These are phyloP conservation scores for Suhomyces guaymorum DNA, from an alignment of 1,139 yeast species.

Conservation along the genomic window DNA sequence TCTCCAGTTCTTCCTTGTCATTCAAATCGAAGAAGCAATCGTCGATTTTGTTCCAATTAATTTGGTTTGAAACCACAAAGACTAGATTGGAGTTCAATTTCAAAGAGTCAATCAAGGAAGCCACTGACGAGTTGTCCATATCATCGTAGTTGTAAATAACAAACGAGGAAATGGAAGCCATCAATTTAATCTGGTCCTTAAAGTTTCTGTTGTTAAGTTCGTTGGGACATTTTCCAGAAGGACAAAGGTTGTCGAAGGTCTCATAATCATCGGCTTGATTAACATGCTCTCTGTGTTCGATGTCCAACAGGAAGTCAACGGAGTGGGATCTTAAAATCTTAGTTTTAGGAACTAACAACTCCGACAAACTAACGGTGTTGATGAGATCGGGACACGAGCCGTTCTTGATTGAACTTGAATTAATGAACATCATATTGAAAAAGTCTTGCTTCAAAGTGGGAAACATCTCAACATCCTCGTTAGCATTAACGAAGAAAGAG, in stretches of 20 bases:
- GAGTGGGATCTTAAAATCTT: constrained; percentile 2
- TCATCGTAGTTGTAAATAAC: constrained; percentile 33
- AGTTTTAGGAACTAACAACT: constrained; percentile 18
- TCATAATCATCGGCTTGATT: constrained; percentile 15
- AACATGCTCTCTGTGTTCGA: constrained; percentile 7
- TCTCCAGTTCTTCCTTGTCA: constrained; percentile 4
- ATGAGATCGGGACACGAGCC: constrained; percentile 15
- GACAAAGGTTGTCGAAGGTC: constrained; percentile 15
- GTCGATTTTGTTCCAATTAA: constrained; percentile 12
- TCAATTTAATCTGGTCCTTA: constrained; percentile 31
- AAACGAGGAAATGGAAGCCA: constrained; percentile 37
- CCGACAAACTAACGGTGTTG: constrained; percentile 27
- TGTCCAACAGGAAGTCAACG: constrained; percentile 5
- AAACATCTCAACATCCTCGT: background rate
- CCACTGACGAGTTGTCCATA: constrained; percentile 17
- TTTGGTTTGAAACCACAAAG: constrained; percentile 13
- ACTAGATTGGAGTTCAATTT: constrained; percentile 11
- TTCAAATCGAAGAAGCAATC: constrained; percentile 6
- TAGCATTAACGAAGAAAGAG: constrained; percentile 21
- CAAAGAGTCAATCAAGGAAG: constrained; percentile 15
- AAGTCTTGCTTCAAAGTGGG: constrained; percentile 9
- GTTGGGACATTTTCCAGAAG: constrained; percentile 2
- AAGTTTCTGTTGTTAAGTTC: constrained; percentile 37
- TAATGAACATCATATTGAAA: constrained; percentile 24
- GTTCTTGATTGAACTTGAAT: constrained; percentile 9